These are phyloP conservation scores for Leccinum griseonigrum DNA, from an alignment of 1,284 basidiomycete genomes.

Conservation along the genomic window DNA sequence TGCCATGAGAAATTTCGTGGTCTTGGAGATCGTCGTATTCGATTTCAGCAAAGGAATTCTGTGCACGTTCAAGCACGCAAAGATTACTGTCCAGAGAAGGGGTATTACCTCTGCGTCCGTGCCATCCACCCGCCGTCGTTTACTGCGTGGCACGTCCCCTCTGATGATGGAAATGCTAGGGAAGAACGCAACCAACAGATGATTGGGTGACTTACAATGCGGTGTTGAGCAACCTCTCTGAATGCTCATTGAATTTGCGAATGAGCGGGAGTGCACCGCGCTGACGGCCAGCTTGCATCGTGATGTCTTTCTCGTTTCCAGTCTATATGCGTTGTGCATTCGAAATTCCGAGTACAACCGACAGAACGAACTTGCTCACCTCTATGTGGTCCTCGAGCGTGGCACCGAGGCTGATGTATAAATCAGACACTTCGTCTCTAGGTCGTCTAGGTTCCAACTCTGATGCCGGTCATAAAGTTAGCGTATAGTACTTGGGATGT, in stretches of 20 bases:
- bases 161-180: conserved; percentile 33
- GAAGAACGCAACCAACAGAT: not conserved
- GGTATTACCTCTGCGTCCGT: conserved; percentile 34
- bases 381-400: not conserved
- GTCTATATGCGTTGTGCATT: conserved; percentile 47
- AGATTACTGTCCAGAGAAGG: conserved; percentile 10
- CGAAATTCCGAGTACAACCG: not conserved
- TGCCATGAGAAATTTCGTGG: conserved; percentile 59
- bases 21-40: conserved; percentile 86
- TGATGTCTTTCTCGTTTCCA: conserved; percentile 85
- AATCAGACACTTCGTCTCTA: not conserved
- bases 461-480: not conserved
- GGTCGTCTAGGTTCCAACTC: not conserved
- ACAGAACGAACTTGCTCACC: not conserved
- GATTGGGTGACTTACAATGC: conserved; percentile 51
- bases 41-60: conserved; percentile 67
- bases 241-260: conserved; percentile 97
- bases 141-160: conserved; percentile 54
- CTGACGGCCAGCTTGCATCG: conserved; percentile 95
- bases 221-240: conserved; percentile 80
- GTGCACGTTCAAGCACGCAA: not conserved
- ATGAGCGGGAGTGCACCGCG: conserved; percentile 88
- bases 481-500: too few relatives aligned
- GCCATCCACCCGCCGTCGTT: conserved; percentile 54
- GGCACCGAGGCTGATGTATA: not conserved